Base-by-base conservation (phyloP, 768 basidiomycete species). In the Tephrocybe sp. region DNA sequence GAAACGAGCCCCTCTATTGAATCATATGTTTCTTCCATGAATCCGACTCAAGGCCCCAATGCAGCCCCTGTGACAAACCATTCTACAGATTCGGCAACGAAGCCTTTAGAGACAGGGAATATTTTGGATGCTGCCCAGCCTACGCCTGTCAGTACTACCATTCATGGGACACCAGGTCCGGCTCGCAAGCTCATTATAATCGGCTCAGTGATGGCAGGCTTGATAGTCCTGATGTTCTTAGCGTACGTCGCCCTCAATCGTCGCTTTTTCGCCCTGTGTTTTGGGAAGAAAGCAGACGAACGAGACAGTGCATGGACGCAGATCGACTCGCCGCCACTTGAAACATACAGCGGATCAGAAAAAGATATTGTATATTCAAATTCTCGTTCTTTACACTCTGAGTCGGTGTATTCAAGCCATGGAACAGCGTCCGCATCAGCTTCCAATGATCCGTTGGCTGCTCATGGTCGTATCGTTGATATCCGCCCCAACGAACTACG, bases 401-500 rank as follows among this genome's bases (percentile, higher is more conserved):
- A 50, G 10, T 51, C 57, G 13, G 39, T 52, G 1, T 55, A 42
- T 31, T 45, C 51, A 14, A 49, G 16, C 20, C 34, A 39, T 20
- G 10, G 5, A 12, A 45, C 40, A 20, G 45, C 11, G 7, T 42
- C 53, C 11, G 31, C 39, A 7, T 23, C 38, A 20, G 39, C 23
- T 9, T 35, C 49, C 22, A 51, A 51, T 10, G 34, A 48, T 14
- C 55, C 22, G n/a, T n/a, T 19, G 9, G 14, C 11, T 5, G 14
- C 44, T 30, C 45, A 41, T 12, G 42, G 33, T 14, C 36, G 39
- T 39, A 51, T 68, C 45, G 52, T 68, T 5, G 56, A 68, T 51
- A 67, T 68, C 52, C 56, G 55, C 10, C 40, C 55, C 33, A 53
- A 62, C 39, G 64, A 63, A 48, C 67, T 65, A 16, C 53, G 62